phyloP scores from a whole-genome alignment of 2,329 filamentous ascomycete genomes.

The Fusarium hainanense region DNA sequence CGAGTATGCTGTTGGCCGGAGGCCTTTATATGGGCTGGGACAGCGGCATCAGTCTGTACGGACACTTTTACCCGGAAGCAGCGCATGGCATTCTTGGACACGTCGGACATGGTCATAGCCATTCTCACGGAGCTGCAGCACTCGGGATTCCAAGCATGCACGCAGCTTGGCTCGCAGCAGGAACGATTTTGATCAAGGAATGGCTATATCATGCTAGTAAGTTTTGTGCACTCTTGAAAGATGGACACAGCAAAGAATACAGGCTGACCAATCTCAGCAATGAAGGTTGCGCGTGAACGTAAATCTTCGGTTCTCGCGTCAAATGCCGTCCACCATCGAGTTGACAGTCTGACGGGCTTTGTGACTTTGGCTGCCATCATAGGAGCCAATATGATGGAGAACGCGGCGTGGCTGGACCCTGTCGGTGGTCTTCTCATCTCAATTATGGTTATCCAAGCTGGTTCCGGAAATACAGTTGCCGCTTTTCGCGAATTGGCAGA shows the following conservation, averaged over 20 bases:
- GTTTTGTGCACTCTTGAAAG: slow-evolving; percentile 51
- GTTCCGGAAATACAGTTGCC: slow-evolving; percentile 83
- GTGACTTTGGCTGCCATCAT: slow-evolving; percentile 91
- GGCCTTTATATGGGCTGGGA: slow-evolving; percentile 93
- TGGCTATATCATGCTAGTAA: slow-evolving; percentile 97
- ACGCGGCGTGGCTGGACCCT: slow-evolving; percentile 93
- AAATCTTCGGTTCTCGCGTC: slow-evolving; percentile 96
- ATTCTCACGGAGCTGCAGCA: slow-evolving; percentile 63
- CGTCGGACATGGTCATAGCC: slow-evolving; percentile 71
- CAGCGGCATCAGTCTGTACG: slow-evolving; percentile 73
- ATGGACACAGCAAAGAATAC: background rate
- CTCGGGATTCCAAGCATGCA: slow-evolving; percentile 81
- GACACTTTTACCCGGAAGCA: slow-evolving; percentile 78
- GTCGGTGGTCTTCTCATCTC: slow-evolving; percentile 94
- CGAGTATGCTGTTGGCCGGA: slow-evolving; percentile 87
- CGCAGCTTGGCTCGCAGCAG: slow-evolving; percentile 92
- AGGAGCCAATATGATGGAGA: slow-evolving; percentile 85
- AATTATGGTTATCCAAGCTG: slow-evolving; percentile 90
- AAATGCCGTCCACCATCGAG: slow-evolving; percentile 94
- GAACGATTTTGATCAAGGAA: slow-evolving; percentile 92
- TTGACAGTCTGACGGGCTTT: slow-evolving; percentile 94
- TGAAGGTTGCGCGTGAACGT: slow-evolving; percentile 94
- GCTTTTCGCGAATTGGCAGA: slow-evolving; percentile 93
- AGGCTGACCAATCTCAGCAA: slow-evolving; percentile 66
- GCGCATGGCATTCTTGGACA: slow-evolving; percentile 72